phyloP scores from a whole-genome alignment of 306 rosid species.

The Cicer pinnatifidum region DNA sequence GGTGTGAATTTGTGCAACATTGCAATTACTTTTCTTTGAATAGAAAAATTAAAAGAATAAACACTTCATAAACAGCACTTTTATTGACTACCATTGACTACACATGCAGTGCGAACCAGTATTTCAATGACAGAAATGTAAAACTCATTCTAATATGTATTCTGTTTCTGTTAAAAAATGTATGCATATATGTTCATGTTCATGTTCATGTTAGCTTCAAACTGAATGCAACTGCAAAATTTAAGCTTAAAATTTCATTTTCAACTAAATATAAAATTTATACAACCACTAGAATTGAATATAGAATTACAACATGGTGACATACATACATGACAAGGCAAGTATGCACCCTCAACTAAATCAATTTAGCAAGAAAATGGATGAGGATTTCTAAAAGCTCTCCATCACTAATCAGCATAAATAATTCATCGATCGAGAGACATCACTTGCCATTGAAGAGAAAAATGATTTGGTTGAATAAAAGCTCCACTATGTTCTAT shows the following conservation, averaged over 20 bases:
- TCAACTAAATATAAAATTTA: background rate
- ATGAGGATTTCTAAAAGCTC: background rate
- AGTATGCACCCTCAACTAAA: constrained; percentile 4
- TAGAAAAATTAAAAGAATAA: too few species aligned
- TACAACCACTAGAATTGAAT: constrained; percentile 24
- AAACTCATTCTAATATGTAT: background rate
- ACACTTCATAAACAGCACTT: too few species aligned
- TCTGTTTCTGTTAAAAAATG: background rate
- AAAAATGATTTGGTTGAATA: constrained; percentile 4
- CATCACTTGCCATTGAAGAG: constrained; percentile 13
- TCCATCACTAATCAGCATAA: constrained; percentile 14
- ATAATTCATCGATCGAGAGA: background rate
- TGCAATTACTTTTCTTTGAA: too few species aligned
- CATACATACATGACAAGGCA: constrained; percentile 15
- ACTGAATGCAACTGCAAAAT: constrained; percentile 20
- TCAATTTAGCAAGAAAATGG: constrained; percentile 5
- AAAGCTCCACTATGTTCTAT: constrained; percentile 29
- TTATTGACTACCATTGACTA: too few species aligned
- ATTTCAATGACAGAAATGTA: too few species aligned
- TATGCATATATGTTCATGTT: background rate
- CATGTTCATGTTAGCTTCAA: background rate
- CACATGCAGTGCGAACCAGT: too few species aligned
- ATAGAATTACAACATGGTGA: constrained; percentile 31
- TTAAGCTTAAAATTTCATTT: background rate
- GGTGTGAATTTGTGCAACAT: too few species aligned